These are phyloP conservation scores for Royoungia palumana DNA, from an alignment of 768 basidiomycete species.

Conservation along the genomic window DNA sequence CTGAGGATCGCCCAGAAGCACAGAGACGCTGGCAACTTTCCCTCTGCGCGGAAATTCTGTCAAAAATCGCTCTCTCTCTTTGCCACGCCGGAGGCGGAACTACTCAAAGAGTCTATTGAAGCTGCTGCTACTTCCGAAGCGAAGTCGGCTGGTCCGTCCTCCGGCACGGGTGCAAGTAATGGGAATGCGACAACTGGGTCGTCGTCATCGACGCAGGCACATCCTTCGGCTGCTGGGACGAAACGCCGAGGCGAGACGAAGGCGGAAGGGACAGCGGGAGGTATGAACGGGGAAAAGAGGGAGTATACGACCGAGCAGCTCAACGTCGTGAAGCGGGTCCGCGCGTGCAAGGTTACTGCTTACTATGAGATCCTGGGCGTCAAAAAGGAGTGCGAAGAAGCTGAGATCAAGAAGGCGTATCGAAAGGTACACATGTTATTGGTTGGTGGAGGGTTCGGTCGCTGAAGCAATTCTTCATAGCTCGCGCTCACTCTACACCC, in stretches of 20 bases:
- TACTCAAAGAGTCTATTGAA: constrained; percentile 66
- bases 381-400: constrained; percentile 78
- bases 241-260: constrained; percentile 53
- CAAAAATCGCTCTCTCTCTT: constrained; percentile 84
- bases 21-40: constrained; percentile 62
- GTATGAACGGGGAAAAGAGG: constrained; percentile 70
- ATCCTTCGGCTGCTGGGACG: constrained; percentile 70
- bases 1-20: constrained; percentile 77
- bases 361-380: constrained; percentile 91
- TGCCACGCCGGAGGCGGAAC: constrained; percentile 69
- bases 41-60: constrained; percentile 84
- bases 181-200: constrained; percentile 37
- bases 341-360: constrained; percentile 79
- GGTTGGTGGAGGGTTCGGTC: constrained; percentile 1
- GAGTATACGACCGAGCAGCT: constrained; percentile 85
- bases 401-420: constrained; percentile 91
- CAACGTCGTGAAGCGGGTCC: constrained; percentile 80
- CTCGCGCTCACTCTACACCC: constrained; percentile 87
- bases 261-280: constrained; percentile 51
- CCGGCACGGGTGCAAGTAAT: constrained; percentile 32
- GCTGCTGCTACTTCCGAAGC: constrained; percentile 39
- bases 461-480: constrained; percentile 36
- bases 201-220: constrained; percentile 58
- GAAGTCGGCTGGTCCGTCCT: constrained; percentile 39
- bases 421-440: constrained; percentile 67